phyloP scores from a whole-genome alignment of 257 asterid species.

The Fraxinus americana region DNA sequence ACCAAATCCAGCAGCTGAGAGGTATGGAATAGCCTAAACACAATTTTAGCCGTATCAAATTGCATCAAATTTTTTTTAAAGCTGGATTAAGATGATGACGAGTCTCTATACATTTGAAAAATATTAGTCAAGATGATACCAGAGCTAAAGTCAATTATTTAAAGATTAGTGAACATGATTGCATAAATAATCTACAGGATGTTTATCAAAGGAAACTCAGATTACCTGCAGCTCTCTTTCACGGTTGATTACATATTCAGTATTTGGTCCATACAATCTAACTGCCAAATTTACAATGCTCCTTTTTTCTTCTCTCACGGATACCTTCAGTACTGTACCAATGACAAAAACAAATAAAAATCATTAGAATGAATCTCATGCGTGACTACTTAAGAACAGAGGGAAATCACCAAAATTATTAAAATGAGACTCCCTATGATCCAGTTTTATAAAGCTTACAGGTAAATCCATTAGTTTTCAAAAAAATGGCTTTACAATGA shows the following conservation, averaged over 20 bases:
- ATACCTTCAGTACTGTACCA: slow-evolving; percentile 79
- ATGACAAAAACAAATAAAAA: background rate
- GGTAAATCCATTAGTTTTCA: background rate
- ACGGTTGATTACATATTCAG: slow-evolving; percentile 91
- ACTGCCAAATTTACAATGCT: slow-evolving; percentile 54
- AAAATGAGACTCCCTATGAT: slow-evolving; percentile 2
- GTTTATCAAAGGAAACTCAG: slow-evolving; percentile 17
- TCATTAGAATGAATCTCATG: background rate
- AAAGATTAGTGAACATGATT: background rate
- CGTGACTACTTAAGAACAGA: slow-evolving; percentile 19
- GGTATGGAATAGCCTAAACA: slow-evolving; percentile 84
- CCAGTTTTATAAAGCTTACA: background rate
- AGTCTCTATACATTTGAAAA: slow-evolving; percentile 13
- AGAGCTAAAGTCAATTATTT: background rate
- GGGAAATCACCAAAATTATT: slow-evolving; percentile 17
- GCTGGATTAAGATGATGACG: slow-evolving; percentile 9
- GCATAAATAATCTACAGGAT: slow-evolving; percentile 17
- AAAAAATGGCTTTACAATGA: background rate
- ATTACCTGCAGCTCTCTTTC: slow-evolving; percentile 81
- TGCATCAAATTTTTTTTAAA: background rate
- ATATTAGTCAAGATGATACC: background rate
- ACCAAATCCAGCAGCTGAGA: slow-evolving; percentile 98
- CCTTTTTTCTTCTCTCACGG: slow-evolving; percentile 62
- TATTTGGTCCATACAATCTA: slow-evolving; percentile 91
- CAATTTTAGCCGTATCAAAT: slow-evolving; percentile 11